Conservation (phyloP, 768 basidiomycete genomes). For the Tylopilus sp. region DNA sequence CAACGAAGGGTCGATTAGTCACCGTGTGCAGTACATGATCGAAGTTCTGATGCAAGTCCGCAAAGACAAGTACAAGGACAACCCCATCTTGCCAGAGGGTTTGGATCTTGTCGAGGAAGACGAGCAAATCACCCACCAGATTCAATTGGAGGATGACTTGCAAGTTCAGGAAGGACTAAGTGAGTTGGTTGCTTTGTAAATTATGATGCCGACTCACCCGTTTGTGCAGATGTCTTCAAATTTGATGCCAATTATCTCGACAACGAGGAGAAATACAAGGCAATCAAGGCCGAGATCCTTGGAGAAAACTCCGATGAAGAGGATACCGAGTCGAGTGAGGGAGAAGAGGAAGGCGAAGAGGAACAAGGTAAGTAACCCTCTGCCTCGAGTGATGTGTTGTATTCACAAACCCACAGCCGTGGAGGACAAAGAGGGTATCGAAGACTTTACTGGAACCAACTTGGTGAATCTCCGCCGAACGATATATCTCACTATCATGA, state of each 20-base stretch:
- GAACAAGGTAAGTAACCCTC: slow-evolving; percentile 35
- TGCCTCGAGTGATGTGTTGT: slow-evolving; percentile 23
- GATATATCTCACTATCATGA: slow-evolving; percentile 99
- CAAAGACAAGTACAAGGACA: slow-evolving; percentile 99
- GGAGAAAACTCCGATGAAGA: slow-evolving; percentile 82
- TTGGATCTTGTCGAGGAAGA: slow-evolving; percentile 97
- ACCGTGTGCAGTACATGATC: slow-evolving; percentile 98
- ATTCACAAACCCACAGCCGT: slow-evolving; percentile 42
- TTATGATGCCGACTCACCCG: slow-evolving; percentile 7
- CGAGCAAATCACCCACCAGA: slow-evolving; percentile 94
- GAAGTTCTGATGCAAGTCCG: slow-evolving; percentile 99
- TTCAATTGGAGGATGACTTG: slow-evolving; percentile 89
- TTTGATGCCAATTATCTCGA: slow-evolving; percentile 81
- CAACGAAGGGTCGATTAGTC: slow-evolving; percentile 92
- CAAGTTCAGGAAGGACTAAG: slow-evolving; percentile 93
- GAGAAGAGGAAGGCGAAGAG: slow-evolving; percentile 54
- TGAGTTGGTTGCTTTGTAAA: slow-evolving; percentile 40
- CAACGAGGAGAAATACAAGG: slow-evolving; percentile 91
- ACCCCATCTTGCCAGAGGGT: slow-evolving; percentile 91
- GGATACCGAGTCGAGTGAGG: slow-evolving; percentile 62
- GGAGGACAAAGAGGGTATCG: slow-evolving; percentile 83
- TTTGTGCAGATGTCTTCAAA: slow-evolving; percentile 84
- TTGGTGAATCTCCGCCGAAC: slow-evolving; percentile 89
- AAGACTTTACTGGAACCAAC: slow-evolving; percentile 94
- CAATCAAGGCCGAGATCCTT: slow-evolving; percentile 90